phyloP scores from a whole-genome alignment of 2,329 filamentous ascomycete genomes.

The Sodiomyces alkalinus region DNA sequence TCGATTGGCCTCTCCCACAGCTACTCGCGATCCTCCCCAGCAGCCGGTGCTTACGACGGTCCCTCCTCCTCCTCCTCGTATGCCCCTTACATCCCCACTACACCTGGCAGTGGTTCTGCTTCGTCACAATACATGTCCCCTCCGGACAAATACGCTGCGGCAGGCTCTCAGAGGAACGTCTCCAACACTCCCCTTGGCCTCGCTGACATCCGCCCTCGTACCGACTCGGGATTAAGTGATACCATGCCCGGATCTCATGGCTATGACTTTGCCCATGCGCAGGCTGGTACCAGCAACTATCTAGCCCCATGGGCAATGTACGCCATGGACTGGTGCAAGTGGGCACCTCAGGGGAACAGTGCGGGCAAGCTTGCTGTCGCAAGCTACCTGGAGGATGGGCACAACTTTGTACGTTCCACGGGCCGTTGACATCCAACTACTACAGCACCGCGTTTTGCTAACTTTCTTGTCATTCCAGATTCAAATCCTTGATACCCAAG shows the following conservation, averaged over 20 bases:
- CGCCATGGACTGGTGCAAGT: constrained; percentile 98
- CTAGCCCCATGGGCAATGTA: constrained; percentile 90
- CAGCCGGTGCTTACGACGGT: constrained; percentile 39
- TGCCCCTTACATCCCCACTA: constrained; percentile 48
- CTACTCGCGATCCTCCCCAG: constrained; percentile 77
- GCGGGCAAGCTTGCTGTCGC: constrained; percentile 89
- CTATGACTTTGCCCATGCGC: constrained; percentile 50
- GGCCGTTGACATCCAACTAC: not conserved
- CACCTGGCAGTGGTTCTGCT: constrained; percentile 34
- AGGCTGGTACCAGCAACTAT: constrained; percentile 75
- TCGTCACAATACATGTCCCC: constrained; percentile 9
- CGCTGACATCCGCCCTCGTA: constrained; percentile 78
- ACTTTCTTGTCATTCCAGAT: constrained; percentile 41
- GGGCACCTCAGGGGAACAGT: constrained; percentile 65
- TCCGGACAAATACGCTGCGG: constrained; percentile 33
- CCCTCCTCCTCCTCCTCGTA: constrained; percentile 29
- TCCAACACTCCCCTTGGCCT: constrained; percentile 83
- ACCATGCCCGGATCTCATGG: constrained; percentile 44
- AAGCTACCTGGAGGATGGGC: constrained; percentile 93
- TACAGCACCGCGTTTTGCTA: not conserved
- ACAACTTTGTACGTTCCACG: constrained; percentile 73
- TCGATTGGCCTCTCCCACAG: constrained; percentile 51
- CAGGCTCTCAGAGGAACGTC: constrained; percentile 43
- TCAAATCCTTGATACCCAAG: constrained; percentile 87
- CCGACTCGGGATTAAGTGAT: constrained; percentile 68